Conservation (phyloP, 345 rosid genomes). For the Syzygium aromaticum region DNA sequence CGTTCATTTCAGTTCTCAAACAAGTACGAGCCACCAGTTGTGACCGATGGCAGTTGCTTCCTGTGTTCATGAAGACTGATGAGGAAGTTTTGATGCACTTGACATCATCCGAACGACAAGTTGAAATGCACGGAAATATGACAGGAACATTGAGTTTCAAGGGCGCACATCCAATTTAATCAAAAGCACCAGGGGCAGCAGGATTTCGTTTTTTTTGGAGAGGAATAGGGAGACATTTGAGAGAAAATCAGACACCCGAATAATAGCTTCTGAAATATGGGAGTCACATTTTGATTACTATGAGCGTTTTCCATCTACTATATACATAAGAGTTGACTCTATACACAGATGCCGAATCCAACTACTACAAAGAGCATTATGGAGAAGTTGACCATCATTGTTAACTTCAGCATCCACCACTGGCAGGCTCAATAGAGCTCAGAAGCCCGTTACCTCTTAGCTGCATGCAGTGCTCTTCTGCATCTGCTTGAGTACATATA, state of each 20-base stretch:
- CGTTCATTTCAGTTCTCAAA: neutral
- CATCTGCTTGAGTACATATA: constrained; percentile 86
- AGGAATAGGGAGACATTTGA: neutral
- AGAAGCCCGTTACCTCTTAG: constrained; percentile 87
- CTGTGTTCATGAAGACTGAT: neutral
- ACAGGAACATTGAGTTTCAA: neutral
- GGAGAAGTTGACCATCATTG: neutral
- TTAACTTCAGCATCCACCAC: constrained; percentile 64
- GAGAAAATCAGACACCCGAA: neutral
- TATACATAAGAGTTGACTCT: constrained; percentile 1
- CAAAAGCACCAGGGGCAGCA: neutral
- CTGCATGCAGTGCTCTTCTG: constrained; percentile 94
- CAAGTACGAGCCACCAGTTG: neutral
- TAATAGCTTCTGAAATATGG: neutral
- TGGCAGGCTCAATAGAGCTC: constrained; percentile 90
- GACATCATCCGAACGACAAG: neutral
- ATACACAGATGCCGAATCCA: neutral
- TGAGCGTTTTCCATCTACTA: neutral
- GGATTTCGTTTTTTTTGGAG: neutral
- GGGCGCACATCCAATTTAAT: neutral
- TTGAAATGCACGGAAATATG: neutral
- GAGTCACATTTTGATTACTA: neutral
- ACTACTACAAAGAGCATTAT: neutral
- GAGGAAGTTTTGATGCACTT: neutral
- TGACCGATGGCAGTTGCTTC: neutral